phyloP scores from a whole-genome alignment of 139 green algal species.

The Deuterostichococcus epilithicus region DNA sequence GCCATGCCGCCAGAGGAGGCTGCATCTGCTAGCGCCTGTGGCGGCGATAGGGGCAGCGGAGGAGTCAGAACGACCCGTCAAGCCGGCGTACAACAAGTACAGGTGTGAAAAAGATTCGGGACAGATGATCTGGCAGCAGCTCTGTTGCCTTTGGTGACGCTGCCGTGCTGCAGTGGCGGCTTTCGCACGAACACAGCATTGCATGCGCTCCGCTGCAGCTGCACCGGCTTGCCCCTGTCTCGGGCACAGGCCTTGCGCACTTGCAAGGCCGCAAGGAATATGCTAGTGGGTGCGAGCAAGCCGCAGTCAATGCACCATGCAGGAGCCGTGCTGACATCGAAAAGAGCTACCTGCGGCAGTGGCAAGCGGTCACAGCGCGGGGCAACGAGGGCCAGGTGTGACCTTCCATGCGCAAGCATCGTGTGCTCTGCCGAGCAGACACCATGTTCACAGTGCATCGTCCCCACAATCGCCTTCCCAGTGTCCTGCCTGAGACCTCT shows the following conservation, averaged over 20 bases:
- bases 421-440: no score
- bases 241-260: no score
- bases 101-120: neutral
- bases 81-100: conserved; percentile 18
- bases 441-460: neutral
- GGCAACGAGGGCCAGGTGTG: neutral
- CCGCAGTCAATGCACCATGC: neutral
- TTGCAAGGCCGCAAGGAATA: no score
- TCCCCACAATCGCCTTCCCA: no score
- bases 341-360: conserved; percentile 1
- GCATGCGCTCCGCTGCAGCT: no score
- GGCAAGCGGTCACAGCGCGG: neutral
- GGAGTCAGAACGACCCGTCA: neutral
- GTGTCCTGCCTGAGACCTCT: no score
- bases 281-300: neutral
- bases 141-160: no score
- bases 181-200: no score
- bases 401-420: no score
- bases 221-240: neutral
- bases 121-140: no score
- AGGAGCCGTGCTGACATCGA: conserved; percentile 10
- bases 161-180: no score
- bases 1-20: neutral
- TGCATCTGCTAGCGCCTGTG: neutral
- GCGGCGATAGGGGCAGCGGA: neutral